A percentile compares a stretch with the other conserved stretches of the same genome.
phyloP scores from a whole-genome alignment of 2,329 filamentous ascomycete genomes.

The Microcera coccophila region DNA sequence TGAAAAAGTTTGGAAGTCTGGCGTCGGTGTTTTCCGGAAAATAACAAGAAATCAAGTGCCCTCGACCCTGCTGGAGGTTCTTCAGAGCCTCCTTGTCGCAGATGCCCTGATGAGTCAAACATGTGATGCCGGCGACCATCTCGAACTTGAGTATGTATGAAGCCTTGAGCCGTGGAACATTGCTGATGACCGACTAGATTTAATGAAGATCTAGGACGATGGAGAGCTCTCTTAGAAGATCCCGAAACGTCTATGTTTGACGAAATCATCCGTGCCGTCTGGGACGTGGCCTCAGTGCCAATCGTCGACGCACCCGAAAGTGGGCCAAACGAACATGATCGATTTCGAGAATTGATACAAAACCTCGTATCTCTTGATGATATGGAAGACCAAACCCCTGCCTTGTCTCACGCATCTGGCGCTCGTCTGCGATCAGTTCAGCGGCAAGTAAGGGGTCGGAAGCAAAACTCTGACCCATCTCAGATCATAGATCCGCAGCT shows the following conservation, averaged over 20 bases:
- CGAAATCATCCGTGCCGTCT: slow-evolving; percentile 19
- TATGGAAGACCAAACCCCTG: neutral
- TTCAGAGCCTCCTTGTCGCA: slow-evolving; percentile 18
- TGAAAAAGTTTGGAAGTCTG: slow-evolving; percentile 9
- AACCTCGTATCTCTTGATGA: slow-evolving; percentile 18
- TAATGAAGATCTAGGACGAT: slow-evolving; percentile 22
- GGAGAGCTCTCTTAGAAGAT: slow-evolving; percentile 19
- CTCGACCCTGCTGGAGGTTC: slow-evolving; percentile 6
- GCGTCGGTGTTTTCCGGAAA: slow-evolving; percentile 13
- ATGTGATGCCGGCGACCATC: slow-evolving; percentile 2
- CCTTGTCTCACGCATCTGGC: slow-evolving; percentile 6
- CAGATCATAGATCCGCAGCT: neutral
- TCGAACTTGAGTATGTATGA: slow-evolving; percentile 11
- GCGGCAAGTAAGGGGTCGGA: slow-evolving; percentile 10
- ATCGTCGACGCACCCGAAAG: neutral
- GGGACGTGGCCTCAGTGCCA: slow-evolving; percentile 12
- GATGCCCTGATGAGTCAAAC: slow-evolving; percentile 18
- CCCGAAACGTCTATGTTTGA: slow-evolving; percentile 21
- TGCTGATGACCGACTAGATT: slow-evolving; percentile 21
- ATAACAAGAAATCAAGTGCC: slow-evolving; percentile 16
- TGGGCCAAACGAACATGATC: slow-evolving; percentile 7
- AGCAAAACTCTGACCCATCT: slow-evolving; percentile 1
- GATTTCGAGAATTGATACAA: slow-evolving; percentile 22
- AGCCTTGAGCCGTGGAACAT: neutral
- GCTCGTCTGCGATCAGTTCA: slow-evolving; percentile 15